Evolutionary conservation across 345 rosid species (phyloP), one percentile per base, ranked within the genome.

Genomic region (Lepidium aucheri): DNA sequence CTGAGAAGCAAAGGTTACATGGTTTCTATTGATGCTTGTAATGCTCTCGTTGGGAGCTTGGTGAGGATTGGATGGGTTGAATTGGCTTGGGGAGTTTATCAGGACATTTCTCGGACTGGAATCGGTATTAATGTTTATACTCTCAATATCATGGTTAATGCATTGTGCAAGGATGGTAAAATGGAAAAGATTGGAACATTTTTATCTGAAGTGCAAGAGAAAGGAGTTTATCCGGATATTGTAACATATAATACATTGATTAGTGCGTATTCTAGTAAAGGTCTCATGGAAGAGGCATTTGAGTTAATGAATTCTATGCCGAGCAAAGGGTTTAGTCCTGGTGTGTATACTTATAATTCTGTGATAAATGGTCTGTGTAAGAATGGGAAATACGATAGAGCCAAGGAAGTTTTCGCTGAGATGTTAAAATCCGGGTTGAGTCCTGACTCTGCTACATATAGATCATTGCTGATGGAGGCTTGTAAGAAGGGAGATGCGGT

Each of bases 111-210:
- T 53, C 33, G 47, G 59, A 71, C 72, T 63, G 77, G 78, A 24
- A 22, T 75, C 32, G 67, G 33, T 15, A n/a, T 82, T 69, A 85
- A 82, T 79, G 81, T 77, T 2, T 82, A 70, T 32, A 82, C 80
- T 1, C 70, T 85, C n/a, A 87, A 90, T 59, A 90, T 90, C 63
- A 84, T 88, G 98, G 92, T 86, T 65, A 86, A 89, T 79, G 95
- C 96, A 2, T 73, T 86, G 77, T 91, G 91, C 68, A 91, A 91
- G 79, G 94, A 83, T 77, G 46, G 69, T 53, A 81, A 84, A 60
- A 68, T 85, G 52, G 83, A 70, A 47, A 63, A 70, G 40, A 81
- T 81, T 1, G 80, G 70, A 61, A 13, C 47, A 6, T 82, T 88
- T 74, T 39, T 91, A 26, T 38, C 68, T 0, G 75, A 81, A 42